These are phyloP conservation scores for Chrysoporthe austroafricana DNA, from an alignment of 2,329 filamentous ascomycete species.

Conservation along the genomic window DNA sequence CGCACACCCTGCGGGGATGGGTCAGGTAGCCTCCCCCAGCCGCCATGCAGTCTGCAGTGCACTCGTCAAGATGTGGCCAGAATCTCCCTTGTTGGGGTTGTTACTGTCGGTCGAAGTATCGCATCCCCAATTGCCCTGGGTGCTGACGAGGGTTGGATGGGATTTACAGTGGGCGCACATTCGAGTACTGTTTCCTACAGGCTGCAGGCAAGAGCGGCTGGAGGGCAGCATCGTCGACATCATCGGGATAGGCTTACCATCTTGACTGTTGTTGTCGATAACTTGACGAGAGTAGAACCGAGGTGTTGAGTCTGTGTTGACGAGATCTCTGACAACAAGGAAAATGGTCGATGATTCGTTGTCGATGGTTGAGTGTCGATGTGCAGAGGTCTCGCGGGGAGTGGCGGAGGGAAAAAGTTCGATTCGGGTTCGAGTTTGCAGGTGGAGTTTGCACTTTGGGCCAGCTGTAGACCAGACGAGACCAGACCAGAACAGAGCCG, in stretches of 20 bases:
- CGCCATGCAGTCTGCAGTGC: not conserved
- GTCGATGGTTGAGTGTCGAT: constrained; percentile 27
- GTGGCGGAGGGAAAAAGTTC: constrained; percentile 50
- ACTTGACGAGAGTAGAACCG: constrained; percentile 44
- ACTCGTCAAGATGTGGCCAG: not conserved
- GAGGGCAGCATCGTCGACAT: constrained; percentile 20
- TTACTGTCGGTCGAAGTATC: not conserved
- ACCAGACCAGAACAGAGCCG: constrained; percentile 1
- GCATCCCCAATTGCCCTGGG: not conserved
- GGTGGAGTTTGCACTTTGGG: constrained; percentile 15
- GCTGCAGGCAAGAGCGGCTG: constrained; percentile 14
- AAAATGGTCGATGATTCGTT: constrained; percentile 40
- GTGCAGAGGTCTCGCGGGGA: constrained; percentile 29
- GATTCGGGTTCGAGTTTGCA: constrained; percentile 23
- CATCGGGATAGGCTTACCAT: constrained; percentile 61
- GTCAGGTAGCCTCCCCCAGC: not conserved
- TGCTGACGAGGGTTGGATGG: constrained; percentile 11
- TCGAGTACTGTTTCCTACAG: constrained; percentile 17
- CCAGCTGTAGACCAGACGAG: constrained; percentile 6
- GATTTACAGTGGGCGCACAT: constrained; percentile 20
- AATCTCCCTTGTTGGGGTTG: constrained; percentile 23
- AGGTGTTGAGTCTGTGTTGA: constrained; percentile 53
- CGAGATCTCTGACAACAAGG: constrained; percentile 53
- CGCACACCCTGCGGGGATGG: not conserved
- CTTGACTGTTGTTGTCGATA: constrained; percentile 60